Conservation (phyloP, 371 early-diverging fungal species). For the Choanephora cucurbitarum region DNA sequence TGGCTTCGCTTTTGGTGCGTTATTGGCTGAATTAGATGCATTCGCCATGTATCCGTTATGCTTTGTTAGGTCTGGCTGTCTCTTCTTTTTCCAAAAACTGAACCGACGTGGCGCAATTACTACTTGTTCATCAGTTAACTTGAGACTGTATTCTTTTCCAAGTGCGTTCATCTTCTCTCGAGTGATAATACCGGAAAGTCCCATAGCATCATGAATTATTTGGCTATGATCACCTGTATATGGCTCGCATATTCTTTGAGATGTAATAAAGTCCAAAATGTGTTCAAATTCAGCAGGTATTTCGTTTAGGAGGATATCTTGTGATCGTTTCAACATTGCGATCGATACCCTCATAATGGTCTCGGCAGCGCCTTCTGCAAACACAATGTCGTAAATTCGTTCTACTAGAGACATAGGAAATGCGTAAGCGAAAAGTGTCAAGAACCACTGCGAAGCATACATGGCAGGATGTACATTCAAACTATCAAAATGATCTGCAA, state of each 20-base stretch:
- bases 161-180: slow-evolving; percentile 61
- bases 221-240: slow-evolving; percentile 63
- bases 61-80: not conserved
- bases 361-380: slow-evolving; percentile 84
- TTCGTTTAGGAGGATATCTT: slow-evolving; percentile 60
- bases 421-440: slow-evolving; percentile 87
- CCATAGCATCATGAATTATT: slow-evolving; percentile 80
- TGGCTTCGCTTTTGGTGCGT: not conserved
- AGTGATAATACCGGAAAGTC: slow-evolving; percentile 67
- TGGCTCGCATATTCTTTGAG: slow-evolving; percentile 73
- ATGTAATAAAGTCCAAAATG: slow-evolving; percentile 71
- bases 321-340: slow-evolving; percentile 81
- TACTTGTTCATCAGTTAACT: not conserved
- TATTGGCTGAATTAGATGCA: not conserved
- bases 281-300: slow-evolving; percentile 77
- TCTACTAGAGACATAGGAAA: slow-evolving; percentile 78
- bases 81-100: slow-evolving; percentile 18
- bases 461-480: slow-evolving; percentile 83
- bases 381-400: slow-evolving; percentile 82
- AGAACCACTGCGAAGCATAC: slow-evolving; percentile 94
- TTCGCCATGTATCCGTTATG: not conserved
- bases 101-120: not conserved
- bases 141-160: not conserved
- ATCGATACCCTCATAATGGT: slow-evolving; percentile 88
- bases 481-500: slow-evolving; percentile 69